A percentile compares a stretch with the other conserved stretches of the same genome.
Evolutionary conservation across 208 protist species (phyloP).

Genomic region (Leishmania martiniquensis): DNA sequence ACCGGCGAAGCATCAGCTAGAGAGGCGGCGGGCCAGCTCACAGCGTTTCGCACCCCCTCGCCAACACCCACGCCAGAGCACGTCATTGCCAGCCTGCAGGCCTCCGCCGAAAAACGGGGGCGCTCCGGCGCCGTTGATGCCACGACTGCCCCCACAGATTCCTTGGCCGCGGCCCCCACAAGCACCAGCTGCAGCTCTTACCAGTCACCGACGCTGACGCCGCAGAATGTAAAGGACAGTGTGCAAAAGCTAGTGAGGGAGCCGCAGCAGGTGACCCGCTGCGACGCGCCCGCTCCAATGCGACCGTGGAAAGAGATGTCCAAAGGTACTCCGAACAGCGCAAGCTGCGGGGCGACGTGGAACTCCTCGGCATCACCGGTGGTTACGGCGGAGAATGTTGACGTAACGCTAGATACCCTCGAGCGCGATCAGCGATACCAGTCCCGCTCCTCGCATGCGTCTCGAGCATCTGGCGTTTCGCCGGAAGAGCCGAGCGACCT

Average conservation of each 20-base stretch:
- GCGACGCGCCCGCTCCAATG: constrained; percentile 26
- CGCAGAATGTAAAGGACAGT: constrained; percentile 50
- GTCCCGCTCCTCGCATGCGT: constrained; percentile 12
- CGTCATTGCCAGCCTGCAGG: constrained; percentile 39
- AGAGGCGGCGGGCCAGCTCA: not conserved
- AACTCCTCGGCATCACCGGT: constrained; percentile 28
- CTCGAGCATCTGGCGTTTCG: not conserved
- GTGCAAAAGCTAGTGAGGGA: constrained; percentile 24
- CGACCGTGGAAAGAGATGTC: constrained; percentile 23
- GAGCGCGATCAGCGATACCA: constrained; percentile 19
- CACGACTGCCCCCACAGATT: not conserved
- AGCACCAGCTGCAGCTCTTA: constrained; percentile 2
- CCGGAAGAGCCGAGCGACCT: not conserved
- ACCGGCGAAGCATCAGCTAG: not conserved
- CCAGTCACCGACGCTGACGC: constrained; percentile 36
- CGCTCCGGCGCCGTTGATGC: constrained; percentile 22
- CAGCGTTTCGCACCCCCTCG: constrained; percentile 20
- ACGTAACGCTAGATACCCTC: constrained; percentile 14
- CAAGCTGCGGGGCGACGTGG: not conserved
- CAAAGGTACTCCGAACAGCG: not conserved
- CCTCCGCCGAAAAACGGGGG: constrained; percentile 39
- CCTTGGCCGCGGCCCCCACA: not conserved
- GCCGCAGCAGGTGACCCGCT: constrained; percentile 24
- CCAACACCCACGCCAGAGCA: constrained; percentile 37
- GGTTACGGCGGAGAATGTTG: constrained; percentile 24